Conservation (phyloP, 2,329 filamentous ascomycete genomes). For the Pseudofabraea citricarpa region DNA sequence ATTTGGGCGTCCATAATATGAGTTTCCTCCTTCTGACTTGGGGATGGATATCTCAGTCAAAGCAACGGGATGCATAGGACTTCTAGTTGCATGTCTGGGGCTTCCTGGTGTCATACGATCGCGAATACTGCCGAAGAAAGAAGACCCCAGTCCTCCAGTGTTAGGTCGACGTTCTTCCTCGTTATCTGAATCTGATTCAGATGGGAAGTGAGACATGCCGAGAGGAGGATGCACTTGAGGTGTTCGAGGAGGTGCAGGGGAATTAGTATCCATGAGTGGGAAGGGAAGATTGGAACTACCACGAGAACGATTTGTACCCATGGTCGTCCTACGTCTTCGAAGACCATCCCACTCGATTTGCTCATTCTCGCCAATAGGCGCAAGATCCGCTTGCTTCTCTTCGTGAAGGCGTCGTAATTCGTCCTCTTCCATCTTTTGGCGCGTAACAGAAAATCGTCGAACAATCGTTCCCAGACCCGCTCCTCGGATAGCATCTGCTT, state of each 20-base stretch:
- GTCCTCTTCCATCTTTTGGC: constrained; percentile 73
- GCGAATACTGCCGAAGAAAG: constrained; percentile 53
- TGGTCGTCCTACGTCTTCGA: constrained; percentile 62
- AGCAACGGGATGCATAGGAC: constrained; percentile 56
- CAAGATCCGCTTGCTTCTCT: constrained; percentile 71
- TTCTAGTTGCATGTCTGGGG: constrained; percentile 29
- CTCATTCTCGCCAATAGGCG: constrained; percentile 73
- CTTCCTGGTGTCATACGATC: constrained; percentile 26
- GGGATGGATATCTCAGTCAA: constrained; percentile 56
- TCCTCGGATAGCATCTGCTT: constrained; percentile 92
- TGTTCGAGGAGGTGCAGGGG: constrained; percentile 18
- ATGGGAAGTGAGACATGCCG: constrained; percentile 82
- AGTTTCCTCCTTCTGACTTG: constrained; percentile 36
- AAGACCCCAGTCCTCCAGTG: constrained; percentile 45
- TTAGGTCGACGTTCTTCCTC: constrained; percentile 40
- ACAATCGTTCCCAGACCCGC: constrained; percentile 70
- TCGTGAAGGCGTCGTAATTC: constrained; percentile 76
- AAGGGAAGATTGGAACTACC: constrained; percentile 23
- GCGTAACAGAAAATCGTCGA: constrained; percentile 69
- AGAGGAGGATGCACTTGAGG: constrained; percentile 61
- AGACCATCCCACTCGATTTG: constrained; percentile 85
- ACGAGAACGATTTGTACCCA: constrained; percentile 27
- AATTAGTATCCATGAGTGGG: constrained; percentile 18
- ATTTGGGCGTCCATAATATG: constrained; percentile 32
- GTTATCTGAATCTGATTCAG: constrained; percentile 56